phyloP scores from a whole-genome alignment of 306 rosid genomes.

The Glycine latifolia region DNA sequence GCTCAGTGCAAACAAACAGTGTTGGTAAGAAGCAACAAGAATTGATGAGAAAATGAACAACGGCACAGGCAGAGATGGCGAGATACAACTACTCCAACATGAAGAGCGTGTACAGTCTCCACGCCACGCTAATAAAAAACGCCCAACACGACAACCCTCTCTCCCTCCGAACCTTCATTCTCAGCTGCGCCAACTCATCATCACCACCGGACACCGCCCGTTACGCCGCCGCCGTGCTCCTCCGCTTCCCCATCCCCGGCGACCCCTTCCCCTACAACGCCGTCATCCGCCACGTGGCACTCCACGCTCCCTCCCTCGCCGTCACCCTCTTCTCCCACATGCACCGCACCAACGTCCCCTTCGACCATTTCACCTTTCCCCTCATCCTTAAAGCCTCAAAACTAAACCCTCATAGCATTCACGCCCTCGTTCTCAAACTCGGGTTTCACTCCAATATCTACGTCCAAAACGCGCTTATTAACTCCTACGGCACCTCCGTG shows the following conservation, averaged over 20 bases:
- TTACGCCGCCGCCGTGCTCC: conserved; percentile 57
- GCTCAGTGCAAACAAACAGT: too few species aligned
- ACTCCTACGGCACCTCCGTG: conserved; percentile 52
- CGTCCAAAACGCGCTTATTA: conserved; percentile 59
- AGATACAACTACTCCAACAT: not conserved
- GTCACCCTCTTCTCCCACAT: conserved; percentile 53
- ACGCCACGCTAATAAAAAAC: conserved; percentile 59
- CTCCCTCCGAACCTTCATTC: conserved; percentile 56
- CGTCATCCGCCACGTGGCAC: conserved; percentile 54
- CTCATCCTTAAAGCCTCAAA: conserved; percentile 55
- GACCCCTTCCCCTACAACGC: conserved; percentile 60
- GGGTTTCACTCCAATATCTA: conserved; percentile 56
- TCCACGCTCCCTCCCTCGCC: conserved; percentile 52
- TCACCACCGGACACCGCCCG: conserved; percentile 47
- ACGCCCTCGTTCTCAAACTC: conserved; percentile 58
- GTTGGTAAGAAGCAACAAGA: not conserved
- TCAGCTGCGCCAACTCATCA: conserved; percentile 44
- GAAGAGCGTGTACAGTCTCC: conserved; percentile 59
- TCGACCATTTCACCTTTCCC: conserved; percentile 70
- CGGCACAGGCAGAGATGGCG: not conserved
- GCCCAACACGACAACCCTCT: conserved; percentile 49
- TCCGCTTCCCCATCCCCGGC: conserved; percentile 44
- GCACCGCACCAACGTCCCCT: conserved; percentile 53
- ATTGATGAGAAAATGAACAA: not conserved
- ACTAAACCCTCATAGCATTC: conserved; percentile 31